Percentiles rank a stretch among this genome's conserved stretches.
Conservation (phyloP, 495 filamentous ascomycete genomes). For the Podospora appendiculata region DNA sequence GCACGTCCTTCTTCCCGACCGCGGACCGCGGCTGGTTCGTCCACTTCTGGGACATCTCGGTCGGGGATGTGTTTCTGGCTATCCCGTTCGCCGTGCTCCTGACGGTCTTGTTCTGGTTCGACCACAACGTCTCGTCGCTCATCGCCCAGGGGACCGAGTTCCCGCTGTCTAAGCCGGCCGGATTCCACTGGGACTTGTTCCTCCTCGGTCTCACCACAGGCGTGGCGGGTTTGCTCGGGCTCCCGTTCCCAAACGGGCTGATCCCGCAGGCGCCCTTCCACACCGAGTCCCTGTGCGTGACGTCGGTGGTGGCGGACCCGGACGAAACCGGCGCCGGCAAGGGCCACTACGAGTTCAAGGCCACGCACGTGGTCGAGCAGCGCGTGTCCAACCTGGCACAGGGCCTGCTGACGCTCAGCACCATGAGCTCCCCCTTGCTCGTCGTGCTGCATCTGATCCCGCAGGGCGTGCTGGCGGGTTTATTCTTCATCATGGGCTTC, state of each 20-base stretch:
- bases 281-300: constrained; percentile 75
- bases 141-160: constrained; percentile 92
- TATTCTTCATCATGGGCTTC: constrained; percentile 93
- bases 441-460: constrained; percentile 79
- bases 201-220: constrained; percentile 84
- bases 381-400: constrained; percentile 80
- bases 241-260: constrained; percentile 88
- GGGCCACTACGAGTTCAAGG: constrained; percentile 51
- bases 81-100: constrained; percentile 82
- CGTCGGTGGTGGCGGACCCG: constrained; percentile 47
- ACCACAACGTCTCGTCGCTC: constrained; percentile 84
- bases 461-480: constrained; percentile 76
- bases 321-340: constrained; percentile 49
- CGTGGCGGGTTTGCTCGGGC: constrained; percentile 72
- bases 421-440: constrained; percentile 81
- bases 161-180: constrained; percentile 82
- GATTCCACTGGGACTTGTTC: constrained; percentile 96
- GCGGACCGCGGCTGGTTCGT: constrained; percentile 73
- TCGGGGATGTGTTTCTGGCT: constrained; percentile 74
- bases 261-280: constrained; percentile 93
- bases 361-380: constrained; percentile 81
- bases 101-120: constrained; percentile 88
- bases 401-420: constrained; percentile 75
- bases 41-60: constrained; percentile 75
- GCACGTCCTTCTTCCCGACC: constrained; percentile 77